A percentile compares a stretch with the other conserved stretches of the same genome.
Evolutionary conservation across 805 yeast genomes (phyloP).

Genomic region (Saccharomyces eubayanus): DNA sequence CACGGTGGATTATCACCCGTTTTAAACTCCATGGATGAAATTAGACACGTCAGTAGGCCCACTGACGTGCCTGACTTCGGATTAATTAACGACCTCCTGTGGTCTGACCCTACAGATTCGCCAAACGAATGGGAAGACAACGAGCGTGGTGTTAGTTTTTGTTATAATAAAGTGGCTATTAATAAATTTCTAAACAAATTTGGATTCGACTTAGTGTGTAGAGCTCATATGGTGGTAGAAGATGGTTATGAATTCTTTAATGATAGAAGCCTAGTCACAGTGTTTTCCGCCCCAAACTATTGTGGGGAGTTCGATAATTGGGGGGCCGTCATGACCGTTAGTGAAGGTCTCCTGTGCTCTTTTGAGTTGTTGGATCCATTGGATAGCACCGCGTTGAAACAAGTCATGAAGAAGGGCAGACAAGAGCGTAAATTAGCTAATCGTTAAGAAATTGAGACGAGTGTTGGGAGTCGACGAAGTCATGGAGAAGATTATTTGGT

Average conservation of each 20-base stretch:
- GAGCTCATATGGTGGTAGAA: slow-evolving; percentile 86
- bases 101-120: slow-evolving; percentile 70
- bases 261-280: slow-evolving; percentile 62
- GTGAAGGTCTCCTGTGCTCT: slow-evolving; percentile 83
- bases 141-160: slow-evolving; percentile 73
- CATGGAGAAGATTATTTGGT: neutral
- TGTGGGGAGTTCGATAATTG: slow-evolving; percentile 56
- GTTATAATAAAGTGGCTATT: slow-evolving; percentile 63
- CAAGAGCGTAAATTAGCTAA: slow-evolving; percentile 64
- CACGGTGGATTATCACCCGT: slow-evolving; percentile 80
- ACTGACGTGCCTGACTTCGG: slow-evolving; percentile 79
- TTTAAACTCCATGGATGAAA: slow-evolving; percentile 52
- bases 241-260: slow-evolving; percentile 80
- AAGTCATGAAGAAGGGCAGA: slow-evolving; percentile 86
- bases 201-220: slow-evolving; percentile 63
- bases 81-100: slow-evolving; percentile 61
- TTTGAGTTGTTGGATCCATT: slow-evolving; percentile 90
- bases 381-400: slow-evolving; percentile 85
- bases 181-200: slow-evolving; percentile 54
- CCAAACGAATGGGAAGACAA: slow-evolving; percentile 62
- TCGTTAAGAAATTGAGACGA: neutral
- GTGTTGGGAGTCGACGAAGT: neutral
- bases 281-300: slow-evolving; percentile 71
- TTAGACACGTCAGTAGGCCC: slow-evolving; percentile 63
- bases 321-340: slow-evolving; percentile 97